These are phyloP conservation scores for Tuber borchii DNA, from an alignment of 495 filamentous ascomycete genomes.

Conservation along the genomic window DNA sequence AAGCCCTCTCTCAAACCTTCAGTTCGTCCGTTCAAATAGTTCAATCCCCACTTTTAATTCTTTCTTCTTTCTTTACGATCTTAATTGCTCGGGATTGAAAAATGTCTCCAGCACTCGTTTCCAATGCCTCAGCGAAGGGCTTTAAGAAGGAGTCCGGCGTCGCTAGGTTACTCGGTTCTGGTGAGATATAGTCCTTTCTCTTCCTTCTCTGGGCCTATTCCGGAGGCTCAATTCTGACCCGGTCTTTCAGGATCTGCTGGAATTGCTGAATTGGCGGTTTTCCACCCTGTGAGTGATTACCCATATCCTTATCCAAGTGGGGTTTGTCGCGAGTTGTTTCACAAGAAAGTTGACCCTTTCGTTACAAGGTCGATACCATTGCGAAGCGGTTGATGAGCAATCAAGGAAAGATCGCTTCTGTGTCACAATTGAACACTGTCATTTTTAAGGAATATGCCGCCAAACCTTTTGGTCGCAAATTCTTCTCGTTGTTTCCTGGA, in stretches of 20 bases:
- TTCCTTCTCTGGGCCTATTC: background rate
- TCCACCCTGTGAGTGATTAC: constrained; percentile 70
- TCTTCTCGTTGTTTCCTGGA: constrained; percentile 93
- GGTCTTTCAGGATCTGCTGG: constrained; percentile 68
- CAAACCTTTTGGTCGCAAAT: constrained; percentile 64
- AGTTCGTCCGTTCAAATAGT: background rate
- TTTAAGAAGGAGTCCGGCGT: constrained; percentile 81
- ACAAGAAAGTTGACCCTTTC: constrained; percentile 16
- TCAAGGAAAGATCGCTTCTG: constrained; percentile 50
- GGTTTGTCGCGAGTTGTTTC: background rate
- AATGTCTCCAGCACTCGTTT: constrained; percentile 48
- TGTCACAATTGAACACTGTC: constrained; percentile 67
- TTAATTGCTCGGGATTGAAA: background rate
- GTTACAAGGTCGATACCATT: constrained; percentile 79
- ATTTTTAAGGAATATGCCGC: constrained; percentile 87
- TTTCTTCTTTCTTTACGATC: background rate
- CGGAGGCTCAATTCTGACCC: constrained; percentile 3
- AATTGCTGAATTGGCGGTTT: constrained; percentile 92
- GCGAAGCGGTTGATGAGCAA: constrained; percentile 99
- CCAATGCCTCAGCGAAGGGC: constrained; percentile 50
- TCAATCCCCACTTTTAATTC: background rate
- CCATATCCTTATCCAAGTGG: constrained; percentile 15
- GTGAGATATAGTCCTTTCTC: constrained; percentile 48
- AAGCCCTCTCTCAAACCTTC: background rate
- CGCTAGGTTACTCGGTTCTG: constrained; percentile 83